These are phyloP conservation scores for Calocybe cyanea DNA, from an alignment of 768 basidiomycete genomes.

Conservation along the genomic window DNA sequence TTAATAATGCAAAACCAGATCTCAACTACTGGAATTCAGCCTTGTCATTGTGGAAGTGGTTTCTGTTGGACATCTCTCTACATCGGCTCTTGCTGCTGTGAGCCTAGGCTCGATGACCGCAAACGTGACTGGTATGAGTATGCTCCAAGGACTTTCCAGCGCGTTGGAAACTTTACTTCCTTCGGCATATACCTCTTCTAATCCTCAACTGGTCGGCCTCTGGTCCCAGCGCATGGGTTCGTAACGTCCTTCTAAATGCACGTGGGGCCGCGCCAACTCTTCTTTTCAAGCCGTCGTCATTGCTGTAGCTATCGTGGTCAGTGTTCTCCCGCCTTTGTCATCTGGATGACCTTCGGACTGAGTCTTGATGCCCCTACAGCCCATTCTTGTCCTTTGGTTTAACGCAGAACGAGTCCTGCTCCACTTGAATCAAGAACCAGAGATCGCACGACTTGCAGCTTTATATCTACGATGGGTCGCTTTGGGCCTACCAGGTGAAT, in stretches of 20 bases:
- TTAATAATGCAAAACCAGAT: constrained; percentile 32
- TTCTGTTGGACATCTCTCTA: constrained; percentile 86
- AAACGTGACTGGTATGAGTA: constrained; percentile 66
- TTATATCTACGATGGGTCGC: constrained; percentile 72
- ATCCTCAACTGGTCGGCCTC: constrained; percentile 81
- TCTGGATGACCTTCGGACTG: too few species aligned
- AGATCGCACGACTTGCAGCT: constrained; percentile 72
- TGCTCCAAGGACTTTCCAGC: constrained; percentile 74
- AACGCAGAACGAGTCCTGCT: constrained; percentile 78
- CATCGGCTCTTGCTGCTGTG: constrained; percentile 79
- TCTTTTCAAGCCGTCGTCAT: constrained; percentile 51
- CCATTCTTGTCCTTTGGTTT: constrained; percentile 70
- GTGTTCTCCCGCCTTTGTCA: constrained; percentile 18
- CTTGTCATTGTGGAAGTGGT: constrained; percentile 80
- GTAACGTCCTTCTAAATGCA: constrained; percentile 19
- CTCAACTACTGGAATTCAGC: constrained; percentile 79
- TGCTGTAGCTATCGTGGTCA: constrained; percentile 51
- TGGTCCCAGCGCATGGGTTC: constrained; percentile 85
- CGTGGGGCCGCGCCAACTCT: neutral
- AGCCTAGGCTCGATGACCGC: constrained; percentile 70
- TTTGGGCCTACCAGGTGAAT: constrained; percentile 66
- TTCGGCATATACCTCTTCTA: constrained; percentile 85
- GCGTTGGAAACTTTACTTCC: constrained; percentile 91
- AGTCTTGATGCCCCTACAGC: constrained; percentile 30
- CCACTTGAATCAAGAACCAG: constrained; percentile 70